Evolutionary conservation across 257 asterid genomes (phyloP), one percentile per base, ranked within the genome.

Genomic region (Scutellaria barbata): DNA sequence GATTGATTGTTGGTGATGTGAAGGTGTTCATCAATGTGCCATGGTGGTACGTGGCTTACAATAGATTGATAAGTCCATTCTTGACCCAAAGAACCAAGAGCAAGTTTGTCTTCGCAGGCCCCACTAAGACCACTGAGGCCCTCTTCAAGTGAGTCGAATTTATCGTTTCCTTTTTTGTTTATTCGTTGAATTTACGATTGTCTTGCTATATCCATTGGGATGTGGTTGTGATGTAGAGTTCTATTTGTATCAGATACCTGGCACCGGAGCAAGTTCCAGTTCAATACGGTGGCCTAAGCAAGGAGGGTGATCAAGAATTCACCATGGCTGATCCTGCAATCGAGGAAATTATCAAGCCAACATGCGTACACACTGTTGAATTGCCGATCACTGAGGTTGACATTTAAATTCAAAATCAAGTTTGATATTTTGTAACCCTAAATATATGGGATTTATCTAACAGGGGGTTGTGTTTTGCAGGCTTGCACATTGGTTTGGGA

Each of bases 51-150:
- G 85, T 87, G 86, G 96, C 98, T 18, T 93, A 83, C 88, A 87
- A 91, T 63, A 89, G 89, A 68, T 82, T 94, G 97, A 87, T 94
- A 68, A 89, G 88, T 61, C 96, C 96, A 25, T 84, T 92, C 87
- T 75, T 91, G 79, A 91, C 96, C 10, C 93, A 84, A 55, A 86
- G 99, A 74, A 94, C 99, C 72, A 94, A 89, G 86, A 94, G 99
- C 99, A 94, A 94, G 88, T 94, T 94, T 82, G 97, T 85, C n/a
- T 94, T 94, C 82, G 94, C 96, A 55, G 96, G 96, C 66, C 95
- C 96, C 68, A 81, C 96, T 42, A 86, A 77, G 69, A 89, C 97
- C 76, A 66, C 97, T n/a, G 97, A 89, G 75, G 88, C 96, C 42
- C 96, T 94, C 64, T 84, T 89, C 86, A 91, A 89, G 98, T 94